Conservation (phyloP, 2,329 filamentous ascomycete genomes). For the Thelonectria discophora region DNA sequence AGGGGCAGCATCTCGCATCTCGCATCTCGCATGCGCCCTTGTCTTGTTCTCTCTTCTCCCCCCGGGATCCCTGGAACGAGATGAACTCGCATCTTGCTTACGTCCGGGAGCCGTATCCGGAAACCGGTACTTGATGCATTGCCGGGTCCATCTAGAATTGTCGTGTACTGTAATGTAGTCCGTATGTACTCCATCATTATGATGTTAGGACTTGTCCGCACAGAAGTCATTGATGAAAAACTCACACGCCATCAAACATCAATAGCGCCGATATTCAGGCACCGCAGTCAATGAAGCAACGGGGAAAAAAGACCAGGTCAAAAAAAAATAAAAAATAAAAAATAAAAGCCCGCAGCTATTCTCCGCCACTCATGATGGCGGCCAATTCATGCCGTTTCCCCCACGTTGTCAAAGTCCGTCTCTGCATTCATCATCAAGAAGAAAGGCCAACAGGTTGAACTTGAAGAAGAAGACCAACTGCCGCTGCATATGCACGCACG, state of each 20-base stretch:
- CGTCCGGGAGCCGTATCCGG: not conserved
- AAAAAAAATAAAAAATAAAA: not conserved
- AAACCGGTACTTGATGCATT: not conserved
- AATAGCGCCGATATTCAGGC: slow-evolving; percentile 17
- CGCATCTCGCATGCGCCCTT: not conserved
- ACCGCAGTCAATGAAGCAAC: slow-evolving; percentile 1
- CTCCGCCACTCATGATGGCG: slow-evolving; percentile 13
- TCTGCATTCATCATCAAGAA: slow-evolving; percentile 4
- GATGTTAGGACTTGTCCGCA: not conserved
- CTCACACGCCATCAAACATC: slow-evolving; percentile 11
- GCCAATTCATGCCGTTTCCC: slow-evolving; percentile 12
- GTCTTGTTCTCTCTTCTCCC: not conserved
- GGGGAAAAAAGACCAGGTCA: too few species aligned
- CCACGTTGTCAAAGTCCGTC: slow-evolving; percentile 16
- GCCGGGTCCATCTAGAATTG: not conserved
- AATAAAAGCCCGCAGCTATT: not conserved
- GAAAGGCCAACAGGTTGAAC: not conserved
- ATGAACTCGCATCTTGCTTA: not conserved
- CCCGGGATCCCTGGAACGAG: too few species aligned
- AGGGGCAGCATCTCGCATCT: not conserved
- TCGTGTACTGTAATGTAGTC: too few species aligned
- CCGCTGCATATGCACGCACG: slow-evolving; percentile 9
- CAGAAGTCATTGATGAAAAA: too few species aligned
- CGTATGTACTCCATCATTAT: too few species aligned
- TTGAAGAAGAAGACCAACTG: slow-evolving; percentile 4